A percentile compares a stretch with the other conserved stretches of the same genome.
These are phyloP conservation scores for Phallus indusiatus DNA, from an alignment of 768 basidiomycete genomes.

Conservation along the genomic window DNA sequence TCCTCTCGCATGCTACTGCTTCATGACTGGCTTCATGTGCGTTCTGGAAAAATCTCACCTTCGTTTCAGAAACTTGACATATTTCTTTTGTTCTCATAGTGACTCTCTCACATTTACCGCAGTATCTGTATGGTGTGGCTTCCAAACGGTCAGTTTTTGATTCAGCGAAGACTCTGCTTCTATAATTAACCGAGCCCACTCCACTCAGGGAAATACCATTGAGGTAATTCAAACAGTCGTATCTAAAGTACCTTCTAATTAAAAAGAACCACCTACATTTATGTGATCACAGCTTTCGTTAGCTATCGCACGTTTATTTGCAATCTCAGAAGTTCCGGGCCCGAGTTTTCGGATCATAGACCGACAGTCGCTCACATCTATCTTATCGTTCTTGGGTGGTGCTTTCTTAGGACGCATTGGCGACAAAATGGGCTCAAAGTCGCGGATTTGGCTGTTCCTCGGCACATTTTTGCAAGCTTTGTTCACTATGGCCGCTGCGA, in stretches of 20 bases:
- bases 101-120: constrained; percentile 70
- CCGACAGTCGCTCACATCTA: constrained; percentile 73
- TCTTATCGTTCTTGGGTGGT: constrained; percentile 67
- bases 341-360: constrained; percentile 67
- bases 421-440: constrained; percentile 66
- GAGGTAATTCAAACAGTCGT: not conserved
- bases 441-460: constrained; percentile 62
- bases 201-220: not conserved
- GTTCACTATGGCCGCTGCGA: constrained; percentile 63
- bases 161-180: constrained; percentile 7
- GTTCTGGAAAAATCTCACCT: not conserved
- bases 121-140: constrained; percentile 77
- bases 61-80: not conserved
- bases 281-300: constrained; percentile 53
- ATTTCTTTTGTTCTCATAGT: not conserved
- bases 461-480: constrained; percentile 70
- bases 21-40: constrained; percentile 74
- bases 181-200: not conserved
- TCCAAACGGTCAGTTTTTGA: constrained; percentile 53
- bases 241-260: too few relatives aligned
- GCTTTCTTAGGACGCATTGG: constrained; percentile 77
- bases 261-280: constrained; percentile 1
- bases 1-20: constrained; percentile 57
- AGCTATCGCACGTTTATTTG: constrained; percentile 73
- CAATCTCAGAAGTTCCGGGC: not conserved